phyloP scores from a whole-genome alignment of 148 eudicot genomes.

The Vaccinium macrocarpon region DNA sequence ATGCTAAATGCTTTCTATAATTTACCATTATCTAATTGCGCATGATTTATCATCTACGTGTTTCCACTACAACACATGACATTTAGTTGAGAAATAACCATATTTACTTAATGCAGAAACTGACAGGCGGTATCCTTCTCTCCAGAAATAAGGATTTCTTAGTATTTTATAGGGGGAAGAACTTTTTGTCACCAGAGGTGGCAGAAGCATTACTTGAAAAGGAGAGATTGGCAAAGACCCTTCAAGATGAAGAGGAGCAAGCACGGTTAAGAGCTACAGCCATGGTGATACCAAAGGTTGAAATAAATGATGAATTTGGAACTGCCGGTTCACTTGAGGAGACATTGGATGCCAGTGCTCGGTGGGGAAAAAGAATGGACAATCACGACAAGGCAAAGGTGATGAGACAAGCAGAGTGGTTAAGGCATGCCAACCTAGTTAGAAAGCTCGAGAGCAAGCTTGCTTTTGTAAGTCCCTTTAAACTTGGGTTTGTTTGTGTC shows the following conservation, averaged over 20 bases:
- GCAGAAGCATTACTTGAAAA: slow-evolving; percentile 78
- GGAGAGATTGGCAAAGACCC: slow-evolving; percentile 68
- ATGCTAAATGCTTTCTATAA: neutral
- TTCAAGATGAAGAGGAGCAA: slow-evolving; percentile 91
- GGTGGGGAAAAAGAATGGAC: slow-evolving; percentile 80
- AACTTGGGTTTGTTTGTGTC: neutral
- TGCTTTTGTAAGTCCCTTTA: slow-evolving; percentile 61
- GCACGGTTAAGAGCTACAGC: slow-evolving; percentile 68
- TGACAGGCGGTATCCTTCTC: slow-evolving; percentile 82
- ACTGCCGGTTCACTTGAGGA: slow-evolving; percentile 85
- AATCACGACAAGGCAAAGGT: slow-evolving; percentile 46
- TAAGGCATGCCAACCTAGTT: slow-evolving; percentile 70
- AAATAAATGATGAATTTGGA: slow-evolving; percentile 29
- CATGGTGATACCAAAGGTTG: slow-evolving; percentile 34
- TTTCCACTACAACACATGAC: neutral
- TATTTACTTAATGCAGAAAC: slow-evolving; percentile 51
- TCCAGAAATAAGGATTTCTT: slow-evolving; percentile 95
- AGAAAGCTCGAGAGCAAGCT: slow-evolving; percentile 88
- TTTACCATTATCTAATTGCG: neutral
- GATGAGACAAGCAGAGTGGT: slow-evolving; percentile 73
- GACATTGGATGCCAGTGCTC: slow-evolving; percentile 80
- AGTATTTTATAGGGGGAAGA: slow-evolving; percentile 90
- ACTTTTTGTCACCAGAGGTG: slow-evolving; percentile 75
- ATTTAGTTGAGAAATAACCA: slow-evolving; percentile 6
- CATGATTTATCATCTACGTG: neutral